phyloP scores from a whole-genome alignment of 2,329 filamentous ascomycete species.

The Beauveria bassiana region DNA sequence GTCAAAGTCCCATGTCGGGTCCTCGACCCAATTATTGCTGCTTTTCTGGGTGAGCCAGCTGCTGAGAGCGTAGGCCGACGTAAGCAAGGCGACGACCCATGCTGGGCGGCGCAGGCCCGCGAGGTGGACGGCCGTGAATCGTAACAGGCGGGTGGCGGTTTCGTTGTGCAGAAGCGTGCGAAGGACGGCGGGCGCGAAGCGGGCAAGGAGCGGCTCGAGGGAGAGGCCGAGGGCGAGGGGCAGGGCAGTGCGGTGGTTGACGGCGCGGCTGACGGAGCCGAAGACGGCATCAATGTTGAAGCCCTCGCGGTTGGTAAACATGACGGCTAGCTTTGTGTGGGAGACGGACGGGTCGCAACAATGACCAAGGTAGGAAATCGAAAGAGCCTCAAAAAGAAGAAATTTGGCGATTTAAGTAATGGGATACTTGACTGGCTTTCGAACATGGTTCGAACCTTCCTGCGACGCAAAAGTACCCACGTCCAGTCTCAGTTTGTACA shows the following conservation, averaged over 20 bases:
- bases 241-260: conserved; percentile 16
- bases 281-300: conserved; percentile 19
- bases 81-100: conserved; percentile 12
- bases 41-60: conserved; percentile 17
- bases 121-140: not conserved
- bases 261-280: conserved; percentile 14
- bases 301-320: conserved; percentile 18
- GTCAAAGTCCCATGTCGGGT: conserved; percentile 24
- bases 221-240: conserved; percentile 14
- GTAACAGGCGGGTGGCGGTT: not conserved
- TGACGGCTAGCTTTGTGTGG: not conserved
- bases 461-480: not conserved
- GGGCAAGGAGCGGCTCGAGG: conserved; percentile 7
- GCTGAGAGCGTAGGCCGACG: conserved; percentile 16
- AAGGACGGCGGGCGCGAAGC: conserved; percentile 3
- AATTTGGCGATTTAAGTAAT: not conserved
- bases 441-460: not conserved
- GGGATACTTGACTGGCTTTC: not conserved
- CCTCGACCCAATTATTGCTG: conserved; percentile 20
- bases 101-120: conserved; percentile 1
- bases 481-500: not conserved
- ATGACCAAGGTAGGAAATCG: not conserved
- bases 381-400: not conserved
- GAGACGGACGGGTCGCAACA: no score
- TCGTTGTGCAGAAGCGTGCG: conserved; percentile 2